A percentile compares a stretch with the other conserved stretches of the same genome.
phyloP scores from a whole-genome alignment of 1,284 basidiomycete species.

The Leucocoprinus gongylophorus region DNA sequence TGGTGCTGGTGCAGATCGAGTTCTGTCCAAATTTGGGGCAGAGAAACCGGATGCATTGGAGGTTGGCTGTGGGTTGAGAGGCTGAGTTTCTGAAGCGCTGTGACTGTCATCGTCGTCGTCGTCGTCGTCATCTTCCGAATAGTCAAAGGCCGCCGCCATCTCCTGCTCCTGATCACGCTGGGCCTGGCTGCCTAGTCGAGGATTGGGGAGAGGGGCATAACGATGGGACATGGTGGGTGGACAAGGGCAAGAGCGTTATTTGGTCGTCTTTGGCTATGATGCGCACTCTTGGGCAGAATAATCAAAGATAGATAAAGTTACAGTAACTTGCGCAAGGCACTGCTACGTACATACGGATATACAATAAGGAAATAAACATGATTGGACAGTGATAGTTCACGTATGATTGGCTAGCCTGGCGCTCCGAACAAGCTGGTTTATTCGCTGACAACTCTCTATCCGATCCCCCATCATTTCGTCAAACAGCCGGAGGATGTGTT shows the following conservation, averaged over 20 bases:
- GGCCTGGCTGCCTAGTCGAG: slow-evolving; percentile 33
- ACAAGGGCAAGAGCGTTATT: slow-evolving; percentile 9
- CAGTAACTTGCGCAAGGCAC: no score
- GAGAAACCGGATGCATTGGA: slow-evolving; percentile 11
- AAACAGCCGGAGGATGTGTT: slow-evolving; percentile 59
- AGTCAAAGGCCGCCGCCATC: slow-evolving; percentile 74
- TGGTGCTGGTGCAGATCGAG: slow-evolving; percentile 14
- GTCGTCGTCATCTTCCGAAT: slow-evolving; percentile 62
- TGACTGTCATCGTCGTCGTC: slow-evolving; percentile 51
- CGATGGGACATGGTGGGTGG: slow-evolving; percentile 48
- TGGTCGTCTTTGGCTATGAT: slow-evolving; percentile 10
- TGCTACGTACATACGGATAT: no score
- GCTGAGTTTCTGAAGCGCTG: slow-evolving; percentile 42
- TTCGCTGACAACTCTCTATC: slow-evolving; percentile 65
- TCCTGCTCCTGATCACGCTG: slow-evolving; percentile 46
- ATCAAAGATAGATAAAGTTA: no score
- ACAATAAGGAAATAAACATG: no score
- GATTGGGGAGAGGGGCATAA: slow-evolving; percentile 65
- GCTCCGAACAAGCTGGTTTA: slow-evolving; percentile 52
- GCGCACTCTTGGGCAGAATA: no score
- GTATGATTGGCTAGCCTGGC: slow-evolving; percentile 33
- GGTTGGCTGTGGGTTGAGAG: slow-evolving; percentile 38
- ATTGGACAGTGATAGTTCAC: no score
- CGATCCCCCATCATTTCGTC: slow-evolving; percentile 64
- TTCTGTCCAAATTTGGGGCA: slow-evolving; percentile 14